A percentile compares a stretch with the other conserved stretches of the same genome.
These are phyloP conservation scores for Cyclocybe aegerita DNA, from an alignment of 768 basidiomycete genomes.

Conservation along the genomic window DNA sequence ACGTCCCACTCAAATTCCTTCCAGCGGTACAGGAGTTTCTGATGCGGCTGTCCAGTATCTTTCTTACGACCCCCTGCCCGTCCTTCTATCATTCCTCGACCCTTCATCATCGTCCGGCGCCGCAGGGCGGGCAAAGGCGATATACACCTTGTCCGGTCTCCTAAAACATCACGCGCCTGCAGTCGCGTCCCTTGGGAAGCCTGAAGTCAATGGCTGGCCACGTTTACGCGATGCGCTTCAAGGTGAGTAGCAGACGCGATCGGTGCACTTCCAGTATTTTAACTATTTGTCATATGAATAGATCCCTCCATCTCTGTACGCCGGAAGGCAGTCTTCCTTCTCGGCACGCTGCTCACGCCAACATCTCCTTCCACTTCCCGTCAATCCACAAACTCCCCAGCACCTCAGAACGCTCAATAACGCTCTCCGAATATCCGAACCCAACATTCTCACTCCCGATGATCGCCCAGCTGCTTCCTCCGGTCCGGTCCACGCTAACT, in stretches of 20 bases:
- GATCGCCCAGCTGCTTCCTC: slow-evolving; percentile 11
- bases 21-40: background rate
- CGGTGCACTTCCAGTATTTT: background rate
- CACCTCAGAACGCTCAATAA: slow-evolving; percentile 7
- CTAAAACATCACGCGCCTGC: slow-evolving; percentile 78
- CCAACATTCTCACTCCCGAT: slow-evolving; percentile 22
- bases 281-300: slow-evolving; percentile 22
- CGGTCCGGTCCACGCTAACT: slow-evolving; percentile 63
- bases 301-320: slow-evolving; percentile 80
- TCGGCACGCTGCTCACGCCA: slow-evolving; percentile 68
- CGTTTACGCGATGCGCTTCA: slow-evolving; percentile 57
- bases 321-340: slow-evolving; percentile 76
- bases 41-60: slow-evolving; percentile 47
- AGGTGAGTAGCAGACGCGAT: slow-evolving; percentile 37
- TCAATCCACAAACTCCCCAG: background rate
- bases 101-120: slow-evolving; percentile 48
- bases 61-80: slow-evolving; percentile 61
- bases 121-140: slow-evolving; percentile 70
- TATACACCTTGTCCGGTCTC: slow-evolving; percentile 78
- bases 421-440: background rate
- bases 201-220: slow-evolving; percentile 61
- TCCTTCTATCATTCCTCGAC: slow-evolving; percentile 59
- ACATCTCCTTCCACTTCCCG: slow-evolving; percentile 16
- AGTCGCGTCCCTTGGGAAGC: slow-evolving; percentile 47
- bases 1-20: slow-evolving; percentile 22